phyloP scores from a whole-genome alignment of 2,329 filamentous ascomycete genomes.

The Exophiala calicioides region DNA sequence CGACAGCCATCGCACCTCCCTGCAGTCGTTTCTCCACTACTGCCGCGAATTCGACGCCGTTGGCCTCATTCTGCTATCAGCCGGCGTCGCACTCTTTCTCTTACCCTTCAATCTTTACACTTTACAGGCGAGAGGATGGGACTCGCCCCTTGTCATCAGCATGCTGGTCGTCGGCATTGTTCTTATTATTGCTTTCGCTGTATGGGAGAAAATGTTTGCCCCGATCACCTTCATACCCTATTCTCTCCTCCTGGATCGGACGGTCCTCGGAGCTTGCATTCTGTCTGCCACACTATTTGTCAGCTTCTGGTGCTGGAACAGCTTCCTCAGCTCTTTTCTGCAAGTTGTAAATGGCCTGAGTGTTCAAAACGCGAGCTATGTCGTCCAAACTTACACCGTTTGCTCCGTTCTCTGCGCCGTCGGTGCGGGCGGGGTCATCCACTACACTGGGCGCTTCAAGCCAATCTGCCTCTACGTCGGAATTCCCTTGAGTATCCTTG shows the following conservation, averaged over 20 bases:
- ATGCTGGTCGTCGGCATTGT: constrained; percentile 56
- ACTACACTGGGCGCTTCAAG: constrained; percentile 51
- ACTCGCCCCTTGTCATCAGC: constrained; percentile 48
- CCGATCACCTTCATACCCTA: constrained; percentile 57
- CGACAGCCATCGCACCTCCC: constrained; percentile 41
- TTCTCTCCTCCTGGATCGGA: constrained; percentile 38
- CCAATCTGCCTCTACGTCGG: constrained; percentile 50
- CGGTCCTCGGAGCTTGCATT: constrained; percentile 22
- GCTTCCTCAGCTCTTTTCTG: constrained; percentile 29
- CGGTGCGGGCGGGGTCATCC: constrained; percentile 52
- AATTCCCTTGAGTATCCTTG: constrained; percentile 51
- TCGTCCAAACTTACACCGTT: constrained; percentile 52
- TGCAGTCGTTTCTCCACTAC: constrained; percentile 53
- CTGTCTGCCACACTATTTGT: constrained; percentile 27
- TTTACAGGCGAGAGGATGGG: constrained; percentile 41
- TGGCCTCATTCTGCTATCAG: constrained; percentile 61
- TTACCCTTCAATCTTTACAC: constrained; percentile 61
- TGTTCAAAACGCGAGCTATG: constrained; percentile 42
- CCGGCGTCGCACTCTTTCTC: constrained; percentile 63
- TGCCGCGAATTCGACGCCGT: constrained; percentile 61
- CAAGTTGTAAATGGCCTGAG: constrained; percentile 45
- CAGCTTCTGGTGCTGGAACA: constrained; percentile 34
- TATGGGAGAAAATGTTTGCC: constrained; percentile 57
- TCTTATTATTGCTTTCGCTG: constrained; percentile 54
- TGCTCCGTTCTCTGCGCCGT: constrained; percentile 55